Evolutionary conservation across 331 rosid species (phyloP).

Genomic region (Acacia concinna): DNA sequence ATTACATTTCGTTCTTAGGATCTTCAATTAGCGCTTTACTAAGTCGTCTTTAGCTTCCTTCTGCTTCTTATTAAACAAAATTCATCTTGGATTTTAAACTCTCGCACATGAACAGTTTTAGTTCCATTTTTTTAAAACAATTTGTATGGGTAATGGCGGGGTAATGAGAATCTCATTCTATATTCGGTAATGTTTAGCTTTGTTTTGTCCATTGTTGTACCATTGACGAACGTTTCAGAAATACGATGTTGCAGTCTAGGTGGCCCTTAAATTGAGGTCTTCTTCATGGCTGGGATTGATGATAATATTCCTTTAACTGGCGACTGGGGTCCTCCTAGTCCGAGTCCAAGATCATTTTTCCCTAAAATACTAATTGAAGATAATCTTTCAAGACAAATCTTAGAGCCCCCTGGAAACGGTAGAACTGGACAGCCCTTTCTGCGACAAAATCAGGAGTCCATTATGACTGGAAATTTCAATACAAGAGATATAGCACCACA

Average conservation of each 20-base stretch:
- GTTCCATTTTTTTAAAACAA: background rate
- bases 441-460: slow-evolving; percentile 44
- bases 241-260: slow-evolving; percentile 38
- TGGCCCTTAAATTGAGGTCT: slow-evolving; percentile 29
- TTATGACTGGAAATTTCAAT: slow-evolving; percentile 21
- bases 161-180: slow-evolving; percentile 17
- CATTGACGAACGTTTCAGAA: slow-evolving; percentile 23
- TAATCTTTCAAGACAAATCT: slow-evolving; percentile 43
- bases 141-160: background rate
- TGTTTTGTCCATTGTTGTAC: slow-evolving; percentile 17
- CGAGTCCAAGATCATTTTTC: slow-evolving; percentile 71
- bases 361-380: slow-evolving; percentile 69
- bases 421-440: slow-evolving; percentile 50
- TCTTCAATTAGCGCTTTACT: background rate
- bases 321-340: slow-evolving; percentile 78
- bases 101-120: background rate
- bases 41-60: slow-evolving; percentile 3
- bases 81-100: background rate
- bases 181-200: slow-evolving; percentile 6
- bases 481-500: slow-evolving; percentile 27
- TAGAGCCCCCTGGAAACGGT: slow-evolving; percentile 45
- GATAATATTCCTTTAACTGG: slow-evolving; percentile 63
- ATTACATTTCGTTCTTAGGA: slow-evolving; percentile 16
- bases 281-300: slow-evolving; percentile 80
- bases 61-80: slow-evolving; percentile 13